Evolutionary conservation across 2,329 filamentous ascomycete species (phyloP).

Genomic region (Sclerotinia minor): DNA sequence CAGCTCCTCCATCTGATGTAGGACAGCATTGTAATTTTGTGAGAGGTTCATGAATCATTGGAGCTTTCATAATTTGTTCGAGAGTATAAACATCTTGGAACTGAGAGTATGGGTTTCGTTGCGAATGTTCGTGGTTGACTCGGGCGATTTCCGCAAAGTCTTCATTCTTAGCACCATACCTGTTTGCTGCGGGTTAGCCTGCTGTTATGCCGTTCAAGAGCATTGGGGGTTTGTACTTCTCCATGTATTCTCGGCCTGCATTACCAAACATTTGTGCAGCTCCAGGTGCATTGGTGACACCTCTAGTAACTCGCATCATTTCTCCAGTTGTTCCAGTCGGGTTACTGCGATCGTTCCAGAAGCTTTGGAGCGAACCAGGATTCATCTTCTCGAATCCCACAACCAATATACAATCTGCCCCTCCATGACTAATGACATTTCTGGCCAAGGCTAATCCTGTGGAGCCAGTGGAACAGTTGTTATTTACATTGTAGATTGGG

Average conservation of each 20-base stretch:
- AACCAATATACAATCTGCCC: constrained; percentile 84
- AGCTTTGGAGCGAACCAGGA: constrained; percentile 77
- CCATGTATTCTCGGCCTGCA: constrained; percentile 90
- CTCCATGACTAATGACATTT: constrained; percentile 75
- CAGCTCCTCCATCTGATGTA: constrained; percentile 88
- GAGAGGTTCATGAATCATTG: constrained; percentile 80
- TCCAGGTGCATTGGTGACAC: constrained; percentile 77
- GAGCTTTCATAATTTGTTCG: constrained; percentile 73
- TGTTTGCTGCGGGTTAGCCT: constrained; percentile 7
- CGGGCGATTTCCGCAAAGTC: constrained; percentile 96
- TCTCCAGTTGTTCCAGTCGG: constrained; percentile 69
- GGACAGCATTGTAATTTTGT: constrained; percentile 99
- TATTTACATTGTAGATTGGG: constrained; percentile 97
- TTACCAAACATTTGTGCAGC: constrained; percentile 96
- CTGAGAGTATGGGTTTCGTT: constrained; percentile 95
- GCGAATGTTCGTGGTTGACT: constrained; percentile 89
- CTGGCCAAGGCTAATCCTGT: constrained; percentile 85
- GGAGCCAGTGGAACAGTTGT: constrained; percentile 96
- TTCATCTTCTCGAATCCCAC: constrained; percentile 99
- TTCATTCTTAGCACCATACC: constrained; percentile 67
- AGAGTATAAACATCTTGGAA: constrained; percentile 90
- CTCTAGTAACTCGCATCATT: constrained; percentile 83
- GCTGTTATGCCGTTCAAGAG: neutral
- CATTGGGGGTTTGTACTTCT: constrained; percentile 61
- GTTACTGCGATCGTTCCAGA: constrained; percentile 82